phyloP scores from a whole-genome alignment of 192 early-diverging fungal genomes.

The Thamnidium elegans region DNA sequence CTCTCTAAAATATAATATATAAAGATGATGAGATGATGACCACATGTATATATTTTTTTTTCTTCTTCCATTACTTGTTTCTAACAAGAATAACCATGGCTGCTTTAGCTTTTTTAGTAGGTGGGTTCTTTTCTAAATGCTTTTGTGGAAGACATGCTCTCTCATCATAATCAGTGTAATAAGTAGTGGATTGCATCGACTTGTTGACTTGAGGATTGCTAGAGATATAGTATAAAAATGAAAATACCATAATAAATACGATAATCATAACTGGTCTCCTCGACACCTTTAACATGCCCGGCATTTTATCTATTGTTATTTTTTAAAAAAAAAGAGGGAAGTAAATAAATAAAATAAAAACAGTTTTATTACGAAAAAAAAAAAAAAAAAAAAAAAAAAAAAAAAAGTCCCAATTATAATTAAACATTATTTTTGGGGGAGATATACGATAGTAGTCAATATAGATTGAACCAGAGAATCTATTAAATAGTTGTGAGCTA shows the following conservation, averaged over 20 bases:
- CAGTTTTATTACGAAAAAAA: background rate
- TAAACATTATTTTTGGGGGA: no score
- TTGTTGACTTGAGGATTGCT: slow-evolving; percentile 25
- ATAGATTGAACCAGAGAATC: no score
- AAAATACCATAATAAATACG: slow-evolving; percentile 25
- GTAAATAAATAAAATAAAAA: background rate
- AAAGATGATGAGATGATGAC: background rate
- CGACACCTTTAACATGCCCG: slow-evolving; percentile 20
- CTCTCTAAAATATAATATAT: slow-evolving; percentile 47
- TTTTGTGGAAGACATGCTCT: slow-evolving; percentile 33
- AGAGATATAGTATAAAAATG: slow-evolving; percentile 31
- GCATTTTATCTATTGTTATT: background rate
- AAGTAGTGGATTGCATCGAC: slow-evolving; percentile 32
- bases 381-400: background rate
- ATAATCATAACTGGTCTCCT: slow-evolving; percentile 32
- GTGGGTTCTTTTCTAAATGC: slow-evolving; percentile 27
- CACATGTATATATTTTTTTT: background rate
- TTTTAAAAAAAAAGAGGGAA: background rate
- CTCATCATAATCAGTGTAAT: slow-evolving; percentile 39
- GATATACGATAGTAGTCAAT: no score
- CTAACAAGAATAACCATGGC: slow-evolving; percentile 64
- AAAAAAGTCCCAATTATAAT: background rate
- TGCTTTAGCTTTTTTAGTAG: slow-evolving; percentile 44
- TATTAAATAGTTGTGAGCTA: no score
- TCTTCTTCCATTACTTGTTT: slow-evolving; percentile 44